These are phyloP conservation scores for Brassica juncea DNA, from an alignment of 345 rosid species.

Conservation along the genomic window DNA sequence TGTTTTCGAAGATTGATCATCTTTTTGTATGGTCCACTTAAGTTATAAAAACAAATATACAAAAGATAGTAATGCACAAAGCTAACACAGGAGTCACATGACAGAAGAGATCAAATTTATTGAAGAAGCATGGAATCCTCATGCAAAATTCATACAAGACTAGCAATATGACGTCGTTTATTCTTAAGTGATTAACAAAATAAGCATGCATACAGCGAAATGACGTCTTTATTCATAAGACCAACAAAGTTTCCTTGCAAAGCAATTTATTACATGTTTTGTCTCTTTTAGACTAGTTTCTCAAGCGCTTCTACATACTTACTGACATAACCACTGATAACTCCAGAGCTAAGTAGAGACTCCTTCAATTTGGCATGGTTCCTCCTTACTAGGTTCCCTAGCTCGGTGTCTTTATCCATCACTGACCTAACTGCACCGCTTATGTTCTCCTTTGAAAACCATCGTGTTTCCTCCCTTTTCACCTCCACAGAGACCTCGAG, in stretches of 20 bases:
- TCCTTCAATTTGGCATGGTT: slow-evolving; percentile 52
- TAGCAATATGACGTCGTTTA: not conserved
- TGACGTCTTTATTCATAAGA: not conserved
- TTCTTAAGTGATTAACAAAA: too few species aligned
- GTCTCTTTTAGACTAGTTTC: slow-evolving; percentile 6
- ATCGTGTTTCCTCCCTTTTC: slow-evolving; percentile 47
- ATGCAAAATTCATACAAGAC: not conserved
- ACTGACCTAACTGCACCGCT: slow-evolving; percentile 40
- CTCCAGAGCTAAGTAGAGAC: slow-evolving; percentile 20
- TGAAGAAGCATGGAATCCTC: not conserved
- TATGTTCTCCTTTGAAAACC: slow-evolving; percentile 58
- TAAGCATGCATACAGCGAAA: not conserved
- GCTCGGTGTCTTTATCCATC: slow-evolving; percentile 52
- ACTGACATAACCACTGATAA: slow-evolving; percentile 44
- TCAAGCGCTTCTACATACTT: slow-evolving; percentile 37
- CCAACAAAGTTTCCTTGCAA: not conserved
- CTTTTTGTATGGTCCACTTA: not conserved
- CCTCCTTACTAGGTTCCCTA: slow-evolving; percentile 39
- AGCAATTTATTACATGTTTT: not conserved
- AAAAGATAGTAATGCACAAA: not conserved
- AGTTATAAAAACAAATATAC: not conserved
- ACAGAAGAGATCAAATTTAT: not conserved
- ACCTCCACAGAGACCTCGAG: slow-evolving; percentile 58
- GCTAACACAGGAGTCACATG: not conserved
- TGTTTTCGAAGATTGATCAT: not conserved